Base-by-base conservation (phyloP, 805 yeast genomes). In the Candida ovalis region DNA sequence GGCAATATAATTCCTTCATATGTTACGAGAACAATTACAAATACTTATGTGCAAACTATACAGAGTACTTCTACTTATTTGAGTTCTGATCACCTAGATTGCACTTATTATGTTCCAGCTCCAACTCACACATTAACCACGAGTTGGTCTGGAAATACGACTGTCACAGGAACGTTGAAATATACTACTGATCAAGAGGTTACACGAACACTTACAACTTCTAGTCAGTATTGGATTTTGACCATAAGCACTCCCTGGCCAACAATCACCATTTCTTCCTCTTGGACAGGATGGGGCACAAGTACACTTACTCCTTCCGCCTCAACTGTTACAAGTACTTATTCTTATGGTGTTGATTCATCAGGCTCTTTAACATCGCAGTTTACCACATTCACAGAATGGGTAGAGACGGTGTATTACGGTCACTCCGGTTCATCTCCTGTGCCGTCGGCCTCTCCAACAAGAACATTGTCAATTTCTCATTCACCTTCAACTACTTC, bases 51-150 rank as follows among this genome's bases (percentile, higher is more conserved):
- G 10, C 8, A 15, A n/a, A 17, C 15, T 15, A 15, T 12, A 8
- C 23, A 30, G 6, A 25, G 32, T 6, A 39, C 32, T 12, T 24
- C 42, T 7, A n/a, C 21, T 3, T 37, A 37, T 23, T 10, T 19
- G 8, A 8, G 22, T 4, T 39, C 27, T 18, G 22, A 21, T 10
- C n/a, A 23, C 21, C n/a, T 24, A 33, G 30, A n/a, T n/a, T 42
- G 44, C 33, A 42, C 44, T 23, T 17, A 27, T 18, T 33, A 35
- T 18, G 10, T 24, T 21, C 25, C 40, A 21, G 40, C 36, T 5
- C 24, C 45, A 17, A 43, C 45, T 18, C 6, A 12, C 13, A 44
- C 37, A n/a, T 19, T 18, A 2, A 36, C 42, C 5, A 46, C 48
- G 13, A 41, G 44, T 25, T 45, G 42, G 42, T 33, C 44, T 3